Evolutionary conservation across 257 asterid genomes (phyloP), one percentile per base, ranked within the genome.

Genomic region (Salvia miltiorrhiza): DNA sequence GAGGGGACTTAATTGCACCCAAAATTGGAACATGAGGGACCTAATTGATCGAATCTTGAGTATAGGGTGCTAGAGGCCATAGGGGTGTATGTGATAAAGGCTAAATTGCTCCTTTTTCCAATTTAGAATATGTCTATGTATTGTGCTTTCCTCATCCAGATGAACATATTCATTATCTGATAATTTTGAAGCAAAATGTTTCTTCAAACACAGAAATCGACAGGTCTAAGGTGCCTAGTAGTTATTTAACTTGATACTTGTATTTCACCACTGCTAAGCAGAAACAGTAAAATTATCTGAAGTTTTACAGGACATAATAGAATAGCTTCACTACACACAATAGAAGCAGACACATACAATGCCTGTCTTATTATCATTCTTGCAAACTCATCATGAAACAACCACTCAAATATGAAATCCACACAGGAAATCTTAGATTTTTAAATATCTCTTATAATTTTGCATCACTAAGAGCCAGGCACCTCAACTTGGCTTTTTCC

Each of bases 381-480:
- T 63, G 58, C 73, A 54, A 57, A 39, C 65, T 68, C 73, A 50
- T 40, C 33, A 37, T 28, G 26, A 73, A 19, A 59, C 54, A 63
- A 75, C 59, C 77, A 73, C 81, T 70, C 82, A 78, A 67, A 73
- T 40, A 65, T 69, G 37, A 21, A 71, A 76, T 20, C 76, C 77
- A 53, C 53, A 49, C 62, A 13, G 24, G 23, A 44, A 52, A 56
- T 75, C 54, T 70, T 45, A 70, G 64, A 54, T 55, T 41, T 28
- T 28, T 47, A 61, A 52, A 72, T 56, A 49, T 71, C 47, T 68
- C 74, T 63, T 66, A 39, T 53, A 67, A 44, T 28, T 32, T 73
- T 69, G 56, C 33, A 44, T 52, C 60, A 37, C 14, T 4, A 45
- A 59, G 28, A 45, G 37, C 57, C 35, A 59, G 58, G 16, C 65